Base-by-base conservation (phyloP, 2,329 filamentous ascomycete species). In the Fusarium brevicatenulatum region DNA sequence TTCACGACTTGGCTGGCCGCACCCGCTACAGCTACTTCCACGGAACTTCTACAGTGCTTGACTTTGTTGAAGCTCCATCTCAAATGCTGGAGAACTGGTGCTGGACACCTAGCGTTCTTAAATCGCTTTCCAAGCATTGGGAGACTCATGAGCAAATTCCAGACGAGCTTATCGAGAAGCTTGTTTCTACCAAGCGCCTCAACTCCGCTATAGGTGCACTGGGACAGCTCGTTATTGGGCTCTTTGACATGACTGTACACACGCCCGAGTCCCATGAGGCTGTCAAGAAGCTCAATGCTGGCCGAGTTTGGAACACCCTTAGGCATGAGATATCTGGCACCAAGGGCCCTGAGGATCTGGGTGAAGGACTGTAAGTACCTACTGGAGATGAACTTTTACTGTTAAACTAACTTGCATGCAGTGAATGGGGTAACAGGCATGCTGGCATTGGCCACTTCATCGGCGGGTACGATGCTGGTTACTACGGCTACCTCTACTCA, bases 241-340 rank as follows among this genome's bases (percentile, higher is more conserved):
- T 93, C 68, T 95, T 93, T 76, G 93, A 96, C 80, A 95, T 96
- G 93, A 90, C 90, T 0, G 87, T 95, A 6, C 93, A 96, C 82
- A 89, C 90, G 34, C 91, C 92, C 12, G 85, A 86, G 72, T 88
- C 87, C n/a, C 92, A 94, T 72, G 89, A 88, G 16, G 91, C 90
- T n/a, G 83, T 92, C 21, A 87, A 93, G 83, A 82, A 86, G 28
- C 81, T 95, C 68, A 87, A 94, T 63, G 85, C 91, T 36, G 89
- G 89, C 53, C 85, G 86, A 68, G 83, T 91, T 30, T 95, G 93
- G 86, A 95, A 96, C 81, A 85, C 89, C 34, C 86, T 95, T 50
- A 88, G 93, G 53, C 87, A 89, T 18, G 86, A 95, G 68, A 93
- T 95, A 72, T 88, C 87, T 37, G 91, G 92, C 63, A 85, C 95